Evolutionary conservation across 2,329 filamentous ascomycete genomes (phyloP).

Genomic region (Clonostachys rhizophaga): DNA sequence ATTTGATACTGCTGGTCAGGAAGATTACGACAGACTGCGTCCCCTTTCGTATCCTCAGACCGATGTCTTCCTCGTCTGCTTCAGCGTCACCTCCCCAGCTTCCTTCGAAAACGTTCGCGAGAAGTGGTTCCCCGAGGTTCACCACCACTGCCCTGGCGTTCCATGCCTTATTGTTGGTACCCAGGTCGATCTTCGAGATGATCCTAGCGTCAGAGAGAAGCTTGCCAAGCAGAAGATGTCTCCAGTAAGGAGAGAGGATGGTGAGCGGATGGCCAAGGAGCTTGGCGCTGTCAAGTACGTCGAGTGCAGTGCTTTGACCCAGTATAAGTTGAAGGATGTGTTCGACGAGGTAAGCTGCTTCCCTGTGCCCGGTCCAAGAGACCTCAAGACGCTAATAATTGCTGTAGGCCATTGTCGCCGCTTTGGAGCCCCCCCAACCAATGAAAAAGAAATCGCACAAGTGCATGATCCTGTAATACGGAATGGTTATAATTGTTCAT

Average conservation of each 20-base stretch:
- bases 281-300: conserved; percentile 98
- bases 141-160: conserved; percentile 96
- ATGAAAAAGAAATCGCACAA: conserved; percentile 65
- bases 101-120: conserved; percentile 99
- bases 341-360: conserved; percentile 82
- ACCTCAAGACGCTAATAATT: not conserved
- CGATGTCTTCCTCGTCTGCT: conserved; percentile 98
- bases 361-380: not conserved
- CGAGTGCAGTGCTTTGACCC: conserved; percentile 95
- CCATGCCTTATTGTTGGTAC: conserved; percentile 97
- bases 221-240: conserved; percentile 93
- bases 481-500: not conserved
- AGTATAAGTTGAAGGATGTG: conserved; percentile 98
- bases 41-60: conserved; percentile 97
- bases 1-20: conserved; percentile 98
- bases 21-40: conserved; percentile 97
- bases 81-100: conserved; percentile 93
- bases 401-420: conserved; percentile 84
- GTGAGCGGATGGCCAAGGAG: conserved; percentile 94
- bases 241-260: conserved; percentile 87
- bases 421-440: conserved; percentile 71
- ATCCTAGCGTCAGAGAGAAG: conserved; percentile 83
- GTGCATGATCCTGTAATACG: conserved; percentile 61
- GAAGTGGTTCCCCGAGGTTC: conserved; percentile 98
- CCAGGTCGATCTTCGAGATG: conserved; percentile 92